phyloP scores from a whole-genome alignment of 2,329 filamentous ascomycete species.

The Sarocladiaceae sp. region DNA sequence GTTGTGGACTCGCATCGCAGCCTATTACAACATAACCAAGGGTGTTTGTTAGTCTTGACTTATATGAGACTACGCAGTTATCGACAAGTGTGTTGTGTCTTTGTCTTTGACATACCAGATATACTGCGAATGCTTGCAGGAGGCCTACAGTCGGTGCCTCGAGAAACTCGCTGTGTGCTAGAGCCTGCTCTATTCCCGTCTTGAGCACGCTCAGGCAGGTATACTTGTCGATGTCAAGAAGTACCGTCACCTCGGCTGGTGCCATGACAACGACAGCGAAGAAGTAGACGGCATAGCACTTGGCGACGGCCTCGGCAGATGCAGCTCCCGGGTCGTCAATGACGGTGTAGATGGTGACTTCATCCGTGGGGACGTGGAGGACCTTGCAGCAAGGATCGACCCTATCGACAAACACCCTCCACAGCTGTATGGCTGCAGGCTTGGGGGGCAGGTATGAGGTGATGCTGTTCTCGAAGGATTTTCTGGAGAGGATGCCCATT shows the following conservation, averaged over 20 bases:
- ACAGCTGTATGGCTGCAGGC: conserved; percentile 21
- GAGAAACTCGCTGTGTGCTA: conserved; percentile 37
- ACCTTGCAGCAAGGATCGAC: conserved; percentile 24
- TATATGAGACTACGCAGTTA: too few relatives aligned
- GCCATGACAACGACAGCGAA: conserved; percentile 29
- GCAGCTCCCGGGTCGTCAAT: conserved; percentile 22
- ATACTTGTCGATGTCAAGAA: conserved; percentile 28
- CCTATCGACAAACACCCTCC: conserved; percentile 22
- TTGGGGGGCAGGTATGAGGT: conserved; percentile 20
- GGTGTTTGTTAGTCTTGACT: not conserved
- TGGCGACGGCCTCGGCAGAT: conserved; percentile 14
- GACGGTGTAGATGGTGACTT: conserved; percentile 26
- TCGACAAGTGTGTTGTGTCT: not conserved
- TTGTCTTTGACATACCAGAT: conserved; percentile 22
- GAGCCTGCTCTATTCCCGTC: conserved; percentile 28
- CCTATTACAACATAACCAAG: conserved; percentile 14
- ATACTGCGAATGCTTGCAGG: conserved; percentile 35
- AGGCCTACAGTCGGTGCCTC: conserved; percentile 31
- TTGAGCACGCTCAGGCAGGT: conserved; percentile 26
- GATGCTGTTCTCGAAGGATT: conserved; percentile 6
- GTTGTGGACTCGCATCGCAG: conserved; percentile 30
- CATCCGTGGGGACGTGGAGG: conserved; percentile 22
- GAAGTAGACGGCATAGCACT: conserved; percentile 31
- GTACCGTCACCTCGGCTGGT: conserved; percentile 22
- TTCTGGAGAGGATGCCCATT: conserved; percentile 24